A percentile compares a stretch with the other conserved stretches of the same genome.
Conservation (phyloP, 768 basidiomycete species). For the Clitopilus hobsonii region DNA sequence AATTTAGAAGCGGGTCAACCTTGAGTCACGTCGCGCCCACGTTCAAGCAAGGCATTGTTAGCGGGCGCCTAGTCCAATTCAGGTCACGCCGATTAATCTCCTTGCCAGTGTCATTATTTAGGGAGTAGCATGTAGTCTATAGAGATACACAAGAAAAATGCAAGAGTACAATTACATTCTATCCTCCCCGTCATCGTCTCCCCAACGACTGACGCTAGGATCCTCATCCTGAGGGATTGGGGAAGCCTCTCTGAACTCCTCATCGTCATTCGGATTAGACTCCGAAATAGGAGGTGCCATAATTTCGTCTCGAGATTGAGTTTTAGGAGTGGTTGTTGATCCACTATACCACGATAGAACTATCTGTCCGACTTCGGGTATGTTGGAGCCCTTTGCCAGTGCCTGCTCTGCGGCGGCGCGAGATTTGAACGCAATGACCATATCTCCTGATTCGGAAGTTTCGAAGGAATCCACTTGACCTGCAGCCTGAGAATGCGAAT, state of each 20-base stretch:
- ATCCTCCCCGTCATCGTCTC: conserved; percentile 61
- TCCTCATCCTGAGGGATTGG: conserved; percentile 50
- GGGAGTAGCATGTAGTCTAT: not conserved
- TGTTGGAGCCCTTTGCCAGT: conserved; percentile 63
- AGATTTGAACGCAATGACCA: conserved; percentile 67
- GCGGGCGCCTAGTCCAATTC: not conserved
- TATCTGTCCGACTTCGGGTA: conserved; percentile 62
- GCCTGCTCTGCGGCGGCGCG: conserved; percentile 77
- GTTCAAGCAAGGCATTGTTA: not conserved
- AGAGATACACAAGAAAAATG: not conserved
- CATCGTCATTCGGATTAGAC: too few species aligned
- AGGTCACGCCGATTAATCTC: not conserved
- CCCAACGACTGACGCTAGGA: conserved; percentile 61
- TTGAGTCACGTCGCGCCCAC: not conserved
- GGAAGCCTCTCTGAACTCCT: not conserved
- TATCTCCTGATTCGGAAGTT: conserved; percentile 45
- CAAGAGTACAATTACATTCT: conserved; percentile 58
- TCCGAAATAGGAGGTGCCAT: too few species aligned
- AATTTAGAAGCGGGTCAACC: not conserved
- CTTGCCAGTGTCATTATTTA: not conserved
- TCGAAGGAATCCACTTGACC: conserved; percentile 71
- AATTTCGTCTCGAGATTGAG: too few species aligned
- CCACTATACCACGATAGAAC: conserved; percentile 64
- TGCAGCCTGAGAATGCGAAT: conserved; percentile 40
- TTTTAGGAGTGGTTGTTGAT: conserved; percentile 12